Base-by-base conservation (phyloP, 139 green algal genomes). In the Coelastrella sp. region DNA sequence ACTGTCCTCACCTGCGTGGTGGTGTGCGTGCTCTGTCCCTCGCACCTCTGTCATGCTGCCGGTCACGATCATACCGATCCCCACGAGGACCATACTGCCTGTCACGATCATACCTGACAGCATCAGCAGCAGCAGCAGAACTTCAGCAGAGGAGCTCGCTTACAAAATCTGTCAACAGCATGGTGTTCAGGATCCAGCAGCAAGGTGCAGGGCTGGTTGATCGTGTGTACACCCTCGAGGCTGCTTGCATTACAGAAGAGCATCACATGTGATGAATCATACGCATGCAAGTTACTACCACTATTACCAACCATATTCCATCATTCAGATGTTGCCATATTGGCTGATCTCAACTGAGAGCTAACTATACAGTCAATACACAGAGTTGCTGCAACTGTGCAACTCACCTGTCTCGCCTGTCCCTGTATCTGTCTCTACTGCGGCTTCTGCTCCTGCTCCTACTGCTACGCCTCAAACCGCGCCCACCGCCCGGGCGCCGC, bases 121-220 rank as follows among this genome's bases (percentile, higher is more conserved):
- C 25, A 60, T 59, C 78, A 83, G 15, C 78, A 65, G 78, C 35
- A 66, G 78, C 78, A 83, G 49, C 78, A 83, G 49, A 49, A 49
- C 1, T 49, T 49, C 35, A 49, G 35, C 35, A 49, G 35, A 49
- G 35, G 35, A 49, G 35, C 35, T 49, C 35, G 35, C 35, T 49
- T 49, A 49, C 35, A 49, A 49, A 49, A 49, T 49, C 35, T 49
- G 1, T 49, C 35, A 49, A 49, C 35, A 49, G 35, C 35, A 49
- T 49, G 35, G 35, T 49, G 35, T 49, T 49, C 35, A 49, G 35
- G 35, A 49, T 49, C 35, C 3, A 49, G 1, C 35, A 49, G 35
- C 35, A 49, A 49, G 35, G 35, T 49, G 35, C 35, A 49, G 35
- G 35, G 35, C 35, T 49, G 35, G 35, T 49, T 49, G 35, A 49